A percentile compares a stretch with the other conserved stretches of the same genome.
Conservation (phyloP, 1,284 basidiomycete species). For the Cryptococcus sp. region DNA sequence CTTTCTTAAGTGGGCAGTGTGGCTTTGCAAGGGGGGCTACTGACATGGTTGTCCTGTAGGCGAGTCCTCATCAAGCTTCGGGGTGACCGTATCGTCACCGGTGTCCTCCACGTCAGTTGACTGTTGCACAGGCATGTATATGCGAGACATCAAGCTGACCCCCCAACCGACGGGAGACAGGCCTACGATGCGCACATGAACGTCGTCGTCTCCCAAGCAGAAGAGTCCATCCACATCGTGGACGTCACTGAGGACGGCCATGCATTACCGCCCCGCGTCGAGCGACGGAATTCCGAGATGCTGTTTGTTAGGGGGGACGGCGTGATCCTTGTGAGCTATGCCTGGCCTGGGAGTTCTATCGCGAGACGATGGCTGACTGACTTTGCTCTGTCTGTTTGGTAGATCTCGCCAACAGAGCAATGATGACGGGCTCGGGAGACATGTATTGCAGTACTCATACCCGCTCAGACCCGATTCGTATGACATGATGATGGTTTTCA, state of each 20-base stretch:
- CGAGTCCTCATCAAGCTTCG: slow-evolving; percentile 67
- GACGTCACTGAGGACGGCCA: slow-evolving; percentile 59
- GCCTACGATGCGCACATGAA: slow-evolving; percentile 99
- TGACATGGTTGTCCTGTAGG: slow-evolving; percentile 23
- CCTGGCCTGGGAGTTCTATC: background rate
- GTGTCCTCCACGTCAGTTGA: slow-evolving; percentile 79
- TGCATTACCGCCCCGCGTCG: slow-evolving; percentile 56
- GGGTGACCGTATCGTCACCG: slow-evolving; percentile 88
- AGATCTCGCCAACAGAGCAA: slow-evolving; percentile 29
- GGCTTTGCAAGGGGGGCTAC: background rate
- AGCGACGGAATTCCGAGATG: slow-evolving; percentile 95
- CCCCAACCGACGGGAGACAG: slow-evolving; percentile 51
- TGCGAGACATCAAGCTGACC: background rate
- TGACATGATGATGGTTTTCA: too few relatives aligned
- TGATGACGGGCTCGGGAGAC: slow-evolving; percentile 1
- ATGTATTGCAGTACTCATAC: background rate
- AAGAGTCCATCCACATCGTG: slow-evolving; percentile 92
- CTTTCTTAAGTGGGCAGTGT: too few relatives aligned
- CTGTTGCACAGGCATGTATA: background rate
- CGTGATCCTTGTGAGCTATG: slow-evolving; percentile 72
- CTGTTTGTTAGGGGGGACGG: slow-evolving; percentile 95
- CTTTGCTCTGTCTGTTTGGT: background rate
- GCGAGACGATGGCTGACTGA: background rate
- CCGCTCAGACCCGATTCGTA: too few relatives aligned
- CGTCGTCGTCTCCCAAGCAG: slow-evolving; percentile 92